phyloP scores from a whole-genome alignment of 441 rosid genomes.

The Euphorbia celastroides region DNA sequence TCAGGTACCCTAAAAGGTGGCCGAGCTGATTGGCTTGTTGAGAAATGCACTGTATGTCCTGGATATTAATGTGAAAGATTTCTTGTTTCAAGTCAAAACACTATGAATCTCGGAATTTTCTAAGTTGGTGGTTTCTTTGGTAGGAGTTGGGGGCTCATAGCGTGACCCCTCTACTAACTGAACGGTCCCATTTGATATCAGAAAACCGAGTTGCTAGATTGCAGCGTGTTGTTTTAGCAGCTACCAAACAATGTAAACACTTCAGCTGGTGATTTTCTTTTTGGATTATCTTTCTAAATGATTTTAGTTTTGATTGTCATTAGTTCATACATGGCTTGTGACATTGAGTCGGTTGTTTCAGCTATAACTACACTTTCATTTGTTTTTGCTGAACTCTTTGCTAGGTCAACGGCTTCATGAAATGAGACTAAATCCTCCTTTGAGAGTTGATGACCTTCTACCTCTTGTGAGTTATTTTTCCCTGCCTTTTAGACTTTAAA shows the following conservation, averaged over 20 bases:
- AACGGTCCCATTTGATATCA: constrained; percentile 61
- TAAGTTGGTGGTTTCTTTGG: constrained; percentile 1
- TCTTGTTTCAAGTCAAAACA: constrained; percentile 2
- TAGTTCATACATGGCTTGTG: background rate
- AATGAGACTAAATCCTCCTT: constrained; percentile 66
- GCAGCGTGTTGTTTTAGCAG: constrained; percentile 69
- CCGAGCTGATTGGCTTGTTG: constrained; percentile 88
- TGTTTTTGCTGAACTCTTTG: background rate
- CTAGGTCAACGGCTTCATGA: constrained; percentile 81
- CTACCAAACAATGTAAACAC: constrained; percentile 60
- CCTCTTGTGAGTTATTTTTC: constrained; percentile 47
- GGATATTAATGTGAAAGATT: background rate
- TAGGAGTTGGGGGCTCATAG: constrained; percentile 84
- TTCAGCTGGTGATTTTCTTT: background rate
- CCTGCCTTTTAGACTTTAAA: constrained; percentile 1
- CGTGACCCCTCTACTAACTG: constrained; percentile 77
- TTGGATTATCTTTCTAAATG: background rate
- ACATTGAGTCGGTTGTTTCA: constrained; percentile 2
- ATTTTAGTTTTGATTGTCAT: background rate
- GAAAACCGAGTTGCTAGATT: constrained; percentile 71
- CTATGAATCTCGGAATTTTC: background rate
- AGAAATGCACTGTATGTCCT: constrained; percentile 75
- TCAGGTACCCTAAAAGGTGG: constrained; percentile 85
- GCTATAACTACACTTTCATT: constrained; percentile 1
- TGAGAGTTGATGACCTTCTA: constrained; percentile 39